Evolutionary conservation across 441 rosid genomes (phyloP).

Genomic region (Viola pubescens): DNA sequence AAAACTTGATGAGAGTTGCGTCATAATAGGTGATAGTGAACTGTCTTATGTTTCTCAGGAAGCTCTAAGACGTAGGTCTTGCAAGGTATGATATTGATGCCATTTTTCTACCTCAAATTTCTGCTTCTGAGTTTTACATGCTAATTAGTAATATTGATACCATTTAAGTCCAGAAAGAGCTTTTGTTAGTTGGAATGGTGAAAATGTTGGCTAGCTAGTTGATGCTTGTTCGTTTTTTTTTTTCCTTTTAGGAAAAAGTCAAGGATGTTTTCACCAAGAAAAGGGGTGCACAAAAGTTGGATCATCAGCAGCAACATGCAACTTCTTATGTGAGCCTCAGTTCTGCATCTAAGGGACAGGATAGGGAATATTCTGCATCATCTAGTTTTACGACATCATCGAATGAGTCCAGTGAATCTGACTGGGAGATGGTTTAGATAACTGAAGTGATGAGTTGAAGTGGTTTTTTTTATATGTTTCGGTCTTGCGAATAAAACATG

Average conservation of each 20-base stretch:
- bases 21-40: slow-evolving; percentile 16
- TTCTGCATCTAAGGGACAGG: not conserved
- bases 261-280: not conserved
- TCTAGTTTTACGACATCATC: slow-evolving; percentile 1
- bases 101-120: not conserved
- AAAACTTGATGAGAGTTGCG: slow-evolving; percentile 25
- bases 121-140: not conserved
- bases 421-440: slow-evolving; percentile 14
- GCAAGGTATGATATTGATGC: slow-evolving; percentile 20
- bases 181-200: not conserved
- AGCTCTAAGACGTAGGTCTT: slow-evolving; percentile 8
- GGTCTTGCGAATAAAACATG: not conserved
- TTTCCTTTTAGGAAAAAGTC: slow-evolving; percentile 10
- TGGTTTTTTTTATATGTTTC: not conserved
- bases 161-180: not conserved
- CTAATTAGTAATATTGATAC: not conserved
- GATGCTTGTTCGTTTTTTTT: too few species aligned
- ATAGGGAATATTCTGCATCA: slow-evolving; percentile 7
- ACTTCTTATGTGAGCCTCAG: not conserved
- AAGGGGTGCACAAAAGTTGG: not conserved
- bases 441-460: not conserved
- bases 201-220: not conserved
- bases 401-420: slow-evolving; percentile 3
- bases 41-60: slow-evolving; percentile 9
- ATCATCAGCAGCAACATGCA: not conserved